Percentiles rank a stretch among this genome's conserved stretches.
These are phyloP conservation scores for Filobasidium wieringae DNA, from an alignment of 768 basidiomycete species.

Conservation along the genomic window DNA sequence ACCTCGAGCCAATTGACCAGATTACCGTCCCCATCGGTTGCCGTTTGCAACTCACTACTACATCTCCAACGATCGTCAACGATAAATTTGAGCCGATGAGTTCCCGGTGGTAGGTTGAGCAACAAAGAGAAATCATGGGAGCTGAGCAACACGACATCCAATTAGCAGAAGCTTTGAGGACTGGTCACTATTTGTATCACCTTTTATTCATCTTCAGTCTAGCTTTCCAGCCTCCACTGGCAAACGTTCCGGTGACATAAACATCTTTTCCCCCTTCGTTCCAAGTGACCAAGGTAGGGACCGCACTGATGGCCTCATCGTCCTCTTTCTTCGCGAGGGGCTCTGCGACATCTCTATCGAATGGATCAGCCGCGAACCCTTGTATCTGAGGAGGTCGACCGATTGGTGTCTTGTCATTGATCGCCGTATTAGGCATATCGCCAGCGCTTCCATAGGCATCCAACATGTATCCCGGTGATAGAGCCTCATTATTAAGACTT, in stretches of 20 bases:
- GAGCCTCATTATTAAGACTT: too few species aligned
- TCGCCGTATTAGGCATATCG: too few species aligned
- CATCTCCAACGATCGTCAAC: conserved; percentile 78
- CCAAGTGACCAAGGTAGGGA: conserved; percentile 39
- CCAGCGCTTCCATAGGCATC: too few species aligned
- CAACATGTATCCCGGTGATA: too few species aligned
- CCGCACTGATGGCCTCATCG: conserved; percentile 23
- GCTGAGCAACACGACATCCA: conserved; percentile 18
- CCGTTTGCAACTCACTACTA: conserved; percentile 54
- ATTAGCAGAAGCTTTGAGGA: conserved; percentile 33
- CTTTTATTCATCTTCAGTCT: conserved; percentile 37
- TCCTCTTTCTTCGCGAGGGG: background rate
- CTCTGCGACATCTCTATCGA: too few species aligned
- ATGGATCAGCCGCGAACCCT: background rate
- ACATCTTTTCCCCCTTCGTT: conserved; percentile 38
- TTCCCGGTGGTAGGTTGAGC: conserved; percentile 64
- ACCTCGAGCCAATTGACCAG: conserved; percentile 89
- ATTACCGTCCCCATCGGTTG: conserved; percentile 78
- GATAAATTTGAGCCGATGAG: conserved; percentile 87
- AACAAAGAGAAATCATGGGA: conserved; percentile 35
- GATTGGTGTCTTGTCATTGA: background rate
- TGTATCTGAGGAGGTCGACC: background rate
- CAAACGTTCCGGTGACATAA: conserved; percentile 39
- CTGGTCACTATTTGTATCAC: conserved; percentile 23
- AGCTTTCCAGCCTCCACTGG: conserved; percentile 37